Base-by-base conservation (phyloP, 2,329 filamentous ascomycete genomes). In the Hypoxylon sp. region DNA sequence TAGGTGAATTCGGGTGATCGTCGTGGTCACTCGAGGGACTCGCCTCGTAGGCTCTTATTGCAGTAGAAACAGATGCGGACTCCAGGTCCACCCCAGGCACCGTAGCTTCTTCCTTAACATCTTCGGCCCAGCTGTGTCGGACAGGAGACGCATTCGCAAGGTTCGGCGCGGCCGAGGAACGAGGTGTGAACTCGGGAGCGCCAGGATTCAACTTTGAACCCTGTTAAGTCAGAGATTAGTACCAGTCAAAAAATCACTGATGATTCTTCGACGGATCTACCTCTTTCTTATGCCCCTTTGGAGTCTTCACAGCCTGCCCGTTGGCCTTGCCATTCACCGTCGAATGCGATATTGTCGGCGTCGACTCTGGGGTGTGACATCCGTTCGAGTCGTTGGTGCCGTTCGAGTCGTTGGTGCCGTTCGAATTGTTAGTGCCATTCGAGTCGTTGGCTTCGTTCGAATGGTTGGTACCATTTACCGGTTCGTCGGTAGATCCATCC, bases 181-280 rank as follows among this genome's bases (percentile, higher is more conserved):
- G 79, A 49, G 85, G 85, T 1, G 84, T 87, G 64, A 87, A 87
- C 55, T 82, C 81, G 46, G 83, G 80, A 26, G 85, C 85, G 68
- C 81, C 77, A 30, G 85, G 85, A 74, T 87, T 87, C 69, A 87
- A 76, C 71, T 78, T 84, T 64, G 79, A 82, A 75, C 77, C 81
- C 83, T 86, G 75, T 58, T 69, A 41, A 76, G 71, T 61, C 48
- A 75, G 72, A 76, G 73, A 75, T 82, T 75, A 81, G 79, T 78
- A 77, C 79, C 77, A 77, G 75, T 77, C 76, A 77, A 76, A 73
- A 76, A 76, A 75, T 75, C 74, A 78, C 65, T 69, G 70, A 71
- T 73, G 74, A 76, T 76, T 72, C 73, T 78, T 74, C 64, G 75
- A 73, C 73, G 70, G 72, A 73, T 80, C 78, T 83, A 85, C 84